These are phyloP conservation scores for Centella asiatica DNA, from an alignment of 129 eudicot genomes.

Conservation along the genomic window DNA sequence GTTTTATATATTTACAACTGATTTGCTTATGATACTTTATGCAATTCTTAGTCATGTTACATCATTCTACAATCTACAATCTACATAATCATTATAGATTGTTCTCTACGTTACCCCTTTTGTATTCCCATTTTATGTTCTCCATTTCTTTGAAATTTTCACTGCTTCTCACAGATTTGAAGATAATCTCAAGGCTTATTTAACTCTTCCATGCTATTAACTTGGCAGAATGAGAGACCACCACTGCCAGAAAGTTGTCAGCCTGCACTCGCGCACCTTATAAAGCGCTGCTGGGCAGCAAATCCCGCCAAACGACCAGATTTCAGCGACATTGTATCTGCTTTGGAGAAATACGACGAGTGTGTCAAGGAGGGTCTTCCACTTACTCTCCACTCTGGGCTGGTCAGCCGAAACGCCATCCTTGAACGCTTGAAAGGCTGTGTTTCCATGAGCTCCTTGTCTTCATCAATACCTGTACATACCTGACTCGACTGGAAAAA, in stretches of 20 bases:
- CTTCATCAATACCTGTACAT: conserved; percentile 76
- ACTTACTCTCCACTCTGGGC: conserved; percentile 52
- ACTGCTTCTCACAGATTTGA: not conserved
- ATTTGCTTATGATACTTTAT: not conserved
- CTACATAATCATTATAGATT: too few species aligned
- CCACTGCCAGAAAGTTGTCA: conserved; percentile 96
- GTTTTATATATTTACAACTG: too few species aligned
- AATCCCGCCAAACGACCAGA: conserved; percentile 92
- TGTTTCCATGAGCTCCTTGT: conserved; percentile 47
- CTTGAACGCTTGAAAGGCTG: conserved; percentile 73
- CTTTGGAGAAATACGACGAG: conserved; percentile 79
- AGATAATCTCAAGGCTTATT: conserved; percentile 1
- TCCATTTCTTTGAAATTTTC: not conserved
- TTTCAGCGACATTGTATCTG: conserved; percentile 70
- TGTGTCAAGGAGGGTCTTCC: conserved; percentile 96
- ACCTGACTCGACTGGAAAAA: conserved; percentile 27
- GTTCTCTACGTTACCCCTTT: not conserved
- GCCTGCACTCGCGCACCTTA: conserved; percentile 85
- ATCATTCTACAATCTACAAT: too few species aligned
- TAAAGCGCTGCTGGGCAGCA: conserved; percentile 85
- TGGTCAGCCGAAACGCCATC: conserved; percentile 46
- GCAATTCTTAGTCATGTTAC: not conserved
- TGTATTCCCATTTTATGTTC: not conserved
- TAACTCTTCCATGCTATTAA: conserved; percentile 1
- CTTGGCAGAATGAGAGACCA: conserved; percentile 72